Percentiles rank a stretch among this genome's conserved stretches.
phyloP scores from a whole-genome alignment of 768 basidiomycete genomes.

The Boletus pseudo-olivaceus region DNA sequence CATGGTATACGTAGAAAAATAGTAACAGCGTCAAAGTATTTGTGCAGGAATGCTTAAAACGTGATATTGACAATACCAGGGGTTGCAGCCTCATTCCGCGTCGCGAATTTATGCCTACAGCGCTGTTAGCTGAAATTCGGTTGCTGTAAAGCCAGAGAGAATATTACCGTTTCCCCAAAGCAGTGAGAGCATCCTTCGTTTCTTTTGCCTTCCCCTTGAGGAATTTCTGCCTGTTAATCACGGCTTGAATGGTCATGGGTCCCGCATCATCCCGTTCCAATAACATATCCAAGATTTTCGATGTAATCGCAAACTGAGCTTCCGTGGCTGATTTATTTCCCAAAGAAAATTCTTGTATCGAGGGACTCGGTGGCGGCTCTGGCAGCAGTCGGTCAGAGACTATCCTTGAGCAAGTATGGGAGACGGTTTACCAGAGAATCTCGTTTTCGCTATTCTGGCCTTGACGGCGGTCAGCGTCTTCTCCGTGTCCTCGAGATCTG shows the following conservation, averaged over 20 bases:
- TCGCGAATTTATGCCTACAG: conserved; percentile 19
- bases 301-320: not conserved
- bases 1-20: not conserved
- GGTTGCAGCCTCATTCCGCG: not conserved
- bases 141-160: not conserved
- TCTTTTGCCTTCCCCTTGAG: conserved; percentile 2
- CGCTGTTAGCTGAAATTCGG: conserved; percentile 4
- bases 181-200: not conserved
- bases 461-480: conserved; percentile 8
- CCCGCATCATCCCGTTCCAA: conserved; percentile 12
- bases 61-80: conserved; percentile 19
- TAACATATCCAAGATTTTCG: conserved; percentile 9
- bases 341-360: not conserved
- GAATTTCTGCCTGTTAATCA: not conserved
- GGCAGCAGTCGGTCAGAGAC: not conserved
- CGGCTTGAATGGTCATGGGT: conserved; percentile 14
- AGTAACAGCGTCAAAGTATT: not conserved
- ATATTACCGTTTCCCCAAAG: conserved; percentile 18
- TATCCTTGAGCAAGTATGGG: not conserved
- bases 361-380: conserved; percentile 10
- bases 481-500: conserved; percentile 17
- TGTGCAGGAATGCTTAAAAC: conserved; percentile 14
- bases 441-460: conserved; percentile 17
- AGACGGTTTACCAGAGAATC: conserved; percentile 17
- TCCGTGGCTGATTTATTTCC: conserved; percentile 1